Conservation (phyloP, 1,139 yeast genomes). For the Fermentozyma sake region DNA sequence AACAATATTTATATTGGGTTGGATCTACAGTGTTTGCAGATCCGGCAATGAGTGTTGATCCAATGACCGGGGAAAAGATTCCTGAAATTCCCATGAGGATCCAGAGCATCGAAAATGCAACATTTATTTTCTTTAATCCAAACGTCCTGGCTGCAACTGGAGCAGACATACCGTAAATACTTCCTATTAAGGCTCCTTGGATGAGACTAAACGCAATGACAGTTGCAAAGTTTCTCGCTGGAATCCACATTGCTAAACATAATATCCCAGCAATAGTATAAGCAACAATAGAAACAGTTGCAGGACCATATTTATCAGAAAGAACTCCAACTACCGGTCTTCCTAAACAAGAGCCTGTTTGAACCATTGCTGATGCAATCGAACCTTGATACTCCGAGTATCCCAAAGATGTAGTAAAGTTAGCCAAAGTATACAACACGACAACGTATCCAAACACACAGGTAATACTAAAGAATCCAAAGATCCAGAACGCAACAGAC, state of each 20-base stretch:
- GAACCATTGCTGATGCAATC: slow-evolving; percentile 47
- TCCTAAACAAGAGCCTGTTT: slow-evolving; percentile 35
- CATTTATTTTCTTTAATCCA: slow-evolving; percentile 47
- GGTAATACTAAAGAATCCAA: slow-evolving; percentile 24
- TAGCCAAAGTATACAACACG: slow-evolving; percentile 32
- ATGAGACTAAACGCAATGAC: slow-evolving; percentile 43
- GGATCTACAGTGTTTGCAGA: slow-evolving; percentile 28
- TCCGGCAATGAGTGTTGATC: slow-evolving; percentile 40
- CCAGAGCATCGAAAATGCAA: slow-evolving; percentile 48
- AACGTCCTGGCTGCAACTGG: slow-evolving; percentile 22
- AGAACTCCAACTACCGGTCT: slow-evolving; percentile 45
- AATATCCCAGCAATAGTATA: slow-evolving; percentile 32
- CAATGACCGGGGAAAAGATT: slow-evolving; percentile 50
- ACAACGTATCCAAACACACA: slow-evolving; percentile 37
- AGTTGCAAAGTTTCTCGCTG: slow-evolving; percentile 50
- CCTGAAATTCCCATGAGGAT: slow-evolving; percentile 42
- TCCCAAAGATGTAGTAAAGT: slow-evolving; percentile 25
- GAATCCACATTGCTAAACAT: slow-evolving; percentile 58
- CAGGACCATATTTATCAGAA: slow-evolving; percentile 44
- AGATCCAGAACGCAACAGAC: slow-evolving; percentile 26
- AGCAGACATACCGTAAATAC: slow-evolving; percentile 29
- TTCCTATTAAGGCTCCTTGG: slow-evolving; percentile 50
- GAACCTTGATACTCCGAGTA: slow-evolving; percentile 34
- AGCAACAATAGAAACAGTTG: slow-evolving; percentile 35
- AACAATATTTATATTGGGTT: slow-evolving; percentile 42